Evolutionary conservation across 495 filamentous ascomycete species (phyloP).

Genomic region (Saxophila tyrrhenica): DNA sequence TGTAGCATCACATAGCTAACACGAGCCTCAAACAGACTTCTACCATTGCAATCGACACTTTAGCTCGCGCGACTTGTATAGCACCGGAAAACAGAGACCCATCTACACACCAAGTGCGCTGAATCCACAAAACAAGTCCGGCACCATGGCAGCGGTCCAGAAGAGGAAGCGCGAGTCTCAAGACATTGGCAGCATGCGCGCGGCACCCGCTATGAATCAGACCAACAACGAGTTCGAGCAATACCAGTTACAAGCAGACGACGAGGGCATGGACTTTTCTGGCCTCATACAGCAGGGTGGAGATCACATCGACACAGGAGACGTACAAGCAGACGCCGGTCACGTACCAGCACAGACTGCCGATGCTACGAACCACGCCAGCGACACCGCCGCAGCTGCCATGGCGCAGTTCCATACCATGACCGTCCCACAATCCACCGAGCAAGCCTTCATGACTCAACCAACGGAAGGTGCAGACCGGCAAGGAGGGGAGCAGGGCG

Average conservation of each 20-base stretch:
- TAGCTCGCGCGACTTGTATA: too few species aligned
- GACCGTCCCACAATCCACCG: slow-evolving; percentile 59
- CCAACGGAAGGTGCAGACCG: slow-evolving; percentile 21
- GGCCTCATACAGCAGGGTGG: slow-evolving; percentile 14
- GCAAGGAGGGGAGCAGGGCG: slow-evolving; percentile 26
- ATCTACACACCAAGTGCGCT: neutral
- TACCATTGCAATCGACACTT: too few species aligned
- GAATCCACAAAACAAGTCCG: neutral
- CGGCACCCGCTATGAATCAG: slow-evolving; percentile 22
- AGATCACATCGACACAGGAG: neutral
- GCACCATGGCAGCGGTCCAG: slow-evolving; percentile 8
- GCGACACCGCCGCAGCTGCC: slow-evolving; percentile 56
- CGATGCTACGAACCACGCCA: slow-evolving; percentile 24
- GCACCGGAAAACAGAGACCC: neutral
- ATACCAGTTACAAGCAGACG: slow-evolving; percentile 6
- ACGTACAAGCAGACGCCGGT: slow-evolving; percentile 7
- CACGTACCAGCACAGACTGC: slow-evolving; percentile 21
- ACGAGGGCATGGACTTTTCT: slow-evolving; percentile 18
- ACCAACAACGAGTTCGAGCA: slow-evolving; percentile 11
- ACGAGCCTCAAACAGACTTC: too few species aligned
- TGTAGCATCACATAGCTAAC: too few species aligned
- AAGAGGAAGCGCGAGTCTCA: slow-evolving; percentile 31
- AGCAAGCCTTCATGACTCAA: slow-evolving; percentile 48
- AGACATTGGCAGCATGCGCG: slow-evolving; percentile 21
- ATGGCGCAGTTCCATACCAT: slow-evolving; percentile 56